phyloP scores from a whole-genome alignment of 352 stramenopile genomes.

The Phytophthora boehmeriae region DNA sequence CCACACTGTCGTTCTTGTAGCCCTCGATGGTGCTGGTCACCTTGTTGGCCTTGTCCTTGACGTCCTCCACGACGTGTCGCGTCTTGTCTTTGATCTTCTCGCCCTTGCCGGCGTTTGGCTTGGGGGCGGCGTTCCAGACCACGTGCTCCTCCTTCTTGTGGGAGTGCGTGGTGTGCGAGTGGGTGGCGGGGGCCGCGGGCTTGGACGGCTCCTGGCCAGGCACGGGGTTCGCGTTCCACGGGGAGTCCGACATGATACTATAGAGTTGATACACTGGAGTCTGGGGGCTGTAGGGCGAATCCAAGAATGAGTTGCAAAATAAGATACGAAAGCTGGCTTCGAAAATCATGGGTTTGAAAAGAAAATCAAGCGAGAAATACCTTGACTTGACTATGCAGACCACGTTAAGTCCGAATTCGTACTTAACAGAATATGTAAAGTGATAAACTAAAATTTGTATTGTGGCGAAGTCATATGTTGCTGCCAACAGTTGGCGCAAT shows the following conservation, averaged over 20 bases:
- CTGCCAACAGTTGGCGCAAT: too few species aligned
- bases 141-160: slow-evolving; percentile 50
- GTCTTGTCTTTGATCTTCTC: slow-evolving; percentile 60
- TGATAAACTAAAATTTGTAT: too few species aligned
- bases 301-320: slow-evolving; percentile 27
- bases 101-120: slow-evolving; percentile 36
- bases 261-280: not conserved
- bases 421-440: too few species aligned
- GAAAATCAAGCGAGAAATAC: slow-evolving; percentile 5
- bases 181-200: slow-evolving; percentile 11
- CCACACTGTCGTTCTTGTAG: slow-evolving; percentile 77
- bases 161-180: slow-evolving; percentile 12
- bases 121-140: slow-evolving; percentile 46
- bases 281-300: slow-evolving; percentile 30
- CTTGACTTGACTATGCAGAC: not conserved
- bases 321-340: slow-evolving; percentile 1
- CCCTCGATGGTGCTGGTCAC: slow-evolving; percentile 55
- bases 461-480: too few species aligned
- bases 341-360: not conserved
- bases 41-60: slow-evolving; percentile 50
- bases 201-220: slow-evolving; percentile 41
- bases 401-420: too few species aligned
- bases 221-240: slow-evolving; percentile 49
- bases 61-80: slow-evolving; percentile 43
- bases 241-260: slow-evolving; percentile 42